Evolutionary conservation across 2,329 filamentous ascomycete species (phyloP), one percentile per base, ranked within the genome.

Genomic region (Leptodontidium sp.): DNA sequence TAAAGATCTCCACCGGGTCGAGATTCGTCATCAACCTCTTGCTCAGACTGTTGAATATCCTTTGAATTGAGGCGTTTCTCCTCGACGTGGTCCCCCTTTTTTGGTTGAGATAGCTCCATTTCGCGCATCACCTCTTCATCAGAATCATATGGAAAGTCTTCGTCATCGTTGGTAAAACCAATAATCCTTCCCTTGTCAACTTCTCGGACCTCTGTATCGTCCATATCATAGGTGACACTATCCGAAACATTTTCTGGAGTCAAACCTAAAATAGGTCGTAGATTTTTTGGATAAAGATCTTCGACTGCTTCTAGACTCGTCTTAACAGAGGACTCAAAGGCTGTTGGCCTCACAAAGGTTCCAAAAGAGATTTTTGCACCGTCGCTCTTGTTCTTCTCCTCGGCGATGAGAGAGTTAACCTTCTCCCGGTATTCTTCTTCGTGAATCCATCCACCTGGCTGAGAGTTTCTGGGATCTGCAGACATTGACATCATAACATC

Each of bases 401-500:
- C 84, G 0, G 81, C 77, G 9, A 92, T 87, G 29, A 97, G 83
- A 32, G 86, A 81, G 38, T 83, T 80, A 1, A 97, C 82, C 73
- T 91, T 85, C 53, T 89, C 83, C 40, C 88, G 84, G 76, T 91
- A 95, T 76, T 97, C 94, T 58, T 93, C 90, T 78, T 98, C 95
- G 73, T 98, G 94, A 66, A 98, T 91, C 95, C 96, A 99, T 0
- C 89, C 90, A n/a, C 89, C 88, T n/a, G 88, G 84, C 49, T 90
- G 86, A 2, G 88, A 88, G 69, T 92, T 86, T 64, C 94, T 87
- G 40, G 89, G 84, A 79, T 96, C 92, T 6, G 93, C 93, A 49
- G 94, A 97, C 90, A 98, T 97, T 2, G 93, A 93, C 3, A 97
- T 87, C 68, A 98, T 81, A 4, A 89, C 93, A 73, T 97, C 94